Evolutionary conservation across 306 rosid species (phyloP), one percentile per base, ranked within the genome.

Genomic region (Potentilla sterilis): DNA sequence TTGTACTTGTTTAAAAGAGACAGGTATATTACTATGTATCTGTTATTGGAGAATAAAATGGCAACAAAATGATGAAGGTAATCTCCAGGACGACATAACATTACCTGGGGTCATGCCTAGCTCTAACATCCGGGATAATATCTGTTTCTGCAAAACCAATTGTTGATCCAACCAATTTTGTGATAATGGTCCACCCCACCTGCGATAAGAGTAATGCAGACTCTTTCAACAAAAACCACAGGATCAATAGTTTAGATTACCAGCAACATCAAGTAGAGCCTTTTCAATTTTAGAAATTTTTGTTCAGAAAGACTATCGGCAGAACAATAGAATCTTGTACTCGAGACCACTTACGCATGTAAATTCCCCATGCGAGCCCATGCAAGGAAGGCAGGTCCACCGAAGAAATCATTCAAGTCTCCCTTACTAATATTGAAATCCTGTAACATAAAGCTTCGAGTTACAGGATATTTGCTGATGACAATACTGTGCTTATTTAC

Each of bases 301-400:
- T 61, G 16, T 32, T 61, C 3, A 22, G 34, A 59, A 62, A 62
- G 18, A 14, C 43, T 35, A 15, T 15, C n/a, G 3, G 6, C 46
- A 34, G n/a, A 37, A 42, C 51, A 35, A 35, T 19, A 18, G 4
- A 70, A 51, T 71, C 19, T 19, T 37, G 32, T 40, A 46, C 41
- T 44, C 3, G 58, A 24, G 13, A 48, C 75, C 68, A 92, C 97
- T 79, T 83, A 94, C 97, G 96, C 92, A 75, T 92, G 98, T 77
- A 94, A 84, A 81, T 94, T 94, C 81, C 97, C 98, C 98, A 94
- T 90, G 80, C 97, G 97, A 75, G 98, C 98, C 98, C 98, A 94
- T 22, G 98, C 97, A 83, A 94, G 97, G 86, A 94, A 94, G 73
- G 97, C 96, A 73, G 98, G 93, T 84, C 98, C 98, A 82, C 98